Conservation (phyloP, 2,329 filamentous ascomycete genomes). For the Sporothrix dimorphospora region DNA sequence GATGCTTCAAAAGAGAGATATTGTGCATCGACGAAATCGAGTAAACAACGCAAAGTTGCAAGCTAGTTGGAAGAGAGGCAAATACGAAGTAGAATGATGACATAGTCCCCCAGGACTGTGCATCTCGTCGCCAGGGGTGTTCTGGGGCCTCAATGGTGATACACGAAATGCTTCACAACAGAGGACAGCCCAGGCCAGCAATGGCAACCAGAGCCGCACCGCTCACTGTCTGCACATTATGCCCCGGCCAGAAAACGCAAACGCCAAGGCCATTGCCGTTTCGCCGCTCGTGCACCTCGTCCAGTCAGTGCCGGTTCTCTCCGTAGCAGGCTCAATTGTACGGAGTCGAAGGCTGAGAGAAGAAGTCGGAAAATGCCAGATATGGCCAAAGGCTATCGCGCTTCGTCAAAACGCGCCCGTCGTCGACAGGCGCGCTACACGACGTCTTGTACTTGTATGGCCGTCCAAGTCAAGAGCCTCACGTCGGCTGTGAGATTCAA, state of each 20-base stretch:
- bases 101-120: not conserved
- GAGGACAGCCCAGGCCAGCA: constrained; percentile 4
- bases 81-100: not conserved
- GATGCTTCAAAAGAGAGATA: not conserved
- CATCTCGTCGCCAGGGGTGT: not conserved
- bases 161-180: constrained; percentile 17
- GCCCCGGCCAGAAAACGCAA: not conserved
- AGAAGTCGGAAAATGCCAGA: not conserved
- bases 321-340: not conserved
- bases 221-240: not conserved
- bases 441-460: not conserved
- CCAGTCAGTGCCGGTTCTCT: not conserved
- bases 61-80: too few species aligned
- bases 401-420: not conserved
- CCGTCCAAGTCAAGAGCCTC: not conserved
- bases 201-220: not conserved
- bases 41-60: not conserved
- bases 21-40: not conserved
- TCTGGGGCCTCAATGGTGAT: constrained; percentile 1
- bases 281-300: not conserved
- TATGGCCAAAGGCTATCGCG: not conserved
- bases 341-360: not conserved
- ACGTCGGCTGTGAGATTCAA: not conserved
- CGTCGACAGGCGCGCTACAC: not conserved
- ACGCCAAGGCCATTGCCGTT: constrained; percentile 15